Percentiles rank a stretch among this genome's conserved stretches.
Conservation (phyloP, 164 flowering plant genomes). For the Stephania japonica region DNA sequence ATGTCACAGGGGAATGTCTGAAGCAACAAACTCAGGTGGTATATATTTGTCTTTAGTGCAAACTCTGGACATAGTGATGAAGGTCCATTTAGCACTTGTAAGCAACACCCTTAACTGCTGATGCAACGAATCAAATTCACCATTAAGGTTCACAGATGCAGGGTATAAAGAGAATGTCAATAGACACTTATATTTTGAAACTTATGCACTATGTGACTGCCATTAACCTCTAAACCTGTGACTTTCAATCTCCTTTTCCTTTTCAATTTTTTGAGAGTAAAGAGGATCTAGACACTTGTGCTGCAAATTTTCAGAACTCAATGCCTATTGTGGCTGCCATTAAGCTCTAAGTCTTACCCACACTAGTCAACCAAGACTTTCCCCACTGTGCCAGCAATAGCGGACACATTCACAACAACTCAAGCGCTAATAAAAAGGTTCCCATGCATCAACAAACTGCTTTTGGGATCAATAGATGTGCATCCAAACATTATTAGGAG, state of each 20-base stretch:
- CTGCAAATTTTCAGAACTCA: no score
- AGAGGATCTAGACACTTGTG: no score
- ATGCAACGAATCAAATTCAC: neutral
- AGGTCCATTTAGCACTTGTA: neutral
- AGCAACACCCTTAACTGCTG: neutral
- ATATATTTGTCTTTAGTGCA: neutral
- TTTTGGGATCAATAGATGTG: neutral
- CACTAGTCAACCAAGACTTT: neutral
- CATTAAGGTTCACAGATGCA: neutral
- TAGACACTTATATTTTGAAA: neutral
- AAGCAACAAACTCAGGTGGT: neutral
- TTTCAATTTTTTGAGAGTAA: no score
- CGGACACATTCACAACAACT: neutral
- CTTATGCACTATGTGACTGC: neutral
- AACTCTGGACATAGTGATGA: neutral
- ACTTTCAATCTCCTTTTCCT: no score
- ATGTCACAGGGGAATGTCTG: neutral
- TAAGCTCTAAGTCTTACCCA: neutral
- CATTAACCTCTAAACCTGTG: neutral
- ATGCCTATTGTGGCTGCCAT: neutral
- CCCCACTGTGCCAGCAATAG: neutral
- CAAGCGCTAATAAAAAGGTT: neutral
- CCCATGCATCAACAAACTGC: neutral
- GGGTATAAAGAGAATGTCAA: neutral
- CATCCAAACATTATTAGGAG: neutral